Conservation (phyloP, 352 stramenopile genomes). For the Phytophthora rubi region DNA sequence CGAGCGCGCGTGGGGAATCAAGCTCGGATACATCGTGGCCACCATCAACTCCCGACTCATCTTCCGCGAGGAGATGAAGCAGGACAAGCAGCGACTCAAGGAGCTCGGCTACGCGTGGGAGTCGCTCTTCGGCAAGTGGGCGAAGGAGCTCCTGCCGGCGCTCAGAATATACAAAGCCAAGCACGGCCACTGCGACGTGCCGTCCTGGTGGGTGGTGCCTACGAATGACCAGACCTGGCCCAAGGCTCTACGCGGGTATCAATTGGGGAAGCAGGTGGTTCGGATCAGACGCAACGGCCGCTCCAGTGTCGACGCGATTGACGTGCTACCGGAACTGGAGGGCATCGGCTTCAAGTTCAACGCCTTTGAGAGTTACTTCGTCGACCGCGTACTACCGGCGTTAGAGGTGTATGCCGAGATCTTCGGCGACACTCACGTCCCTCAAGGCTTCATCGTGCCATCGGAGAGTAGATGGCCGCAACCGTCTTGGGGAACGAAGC, state of each 20-base stretch:
- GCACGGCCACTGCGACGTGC: slow-evolving; percentile 90
- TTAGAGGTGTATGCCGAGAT: slow-evolving; percentile 86
- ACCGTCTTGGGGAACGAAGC: slow-evolving; percentile 83
- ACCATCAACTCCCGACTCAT: slow-evolving; percentile 49
- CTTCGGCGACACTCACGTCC: slow-evolving; percentile 89
- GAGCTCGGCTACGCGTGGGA: slow-evolving; percentile 66
- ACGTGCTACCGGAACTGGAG: slow-evolving; percentile 67
- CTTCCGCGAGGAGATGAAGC: slow-evolving; percentile 50
- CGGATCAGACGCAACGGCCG: slow-evolving; percentile 60
- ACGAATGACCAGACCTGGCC: slow-evolving; percentile 65
- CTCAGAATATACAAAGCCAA: slow-evolving; percentile 83
- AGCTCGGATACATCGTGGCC: slow-evolving; percentile 66
- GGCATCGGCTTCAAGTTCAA: slow-evolving; percentile 74
- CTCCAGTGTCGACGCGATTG: slow-evolving; percentile 42
- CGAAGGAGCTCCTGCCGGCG: slow-evolving; percentile 62
- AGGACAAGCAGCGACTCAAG: slow-evolving; percentile 47
- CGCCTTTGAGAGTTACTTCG: slow-evolving; percentile 64
- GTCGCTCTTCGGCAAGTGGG: slow-evolving; percentile 65
- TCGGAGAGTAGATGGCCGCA: slow-evolving; percentile 80
- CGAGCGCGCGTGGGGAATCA: slow-evolving; percentile 36
- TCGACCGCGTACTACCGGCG: slow-evolving; percentile 65
- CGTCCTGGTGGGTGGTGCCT: slow-evolving; percentile 65
- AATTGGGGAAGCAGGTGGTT: slow-evolving; percentile 87
- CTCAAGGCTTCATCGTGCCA: slow-evolving; percentile 91
- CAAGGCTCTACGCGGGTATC: slow-evolving; percentile 73